Conservation (phyloP, 345 rosid genomes). For the Zanthoxylum bungeanum region DNA sequence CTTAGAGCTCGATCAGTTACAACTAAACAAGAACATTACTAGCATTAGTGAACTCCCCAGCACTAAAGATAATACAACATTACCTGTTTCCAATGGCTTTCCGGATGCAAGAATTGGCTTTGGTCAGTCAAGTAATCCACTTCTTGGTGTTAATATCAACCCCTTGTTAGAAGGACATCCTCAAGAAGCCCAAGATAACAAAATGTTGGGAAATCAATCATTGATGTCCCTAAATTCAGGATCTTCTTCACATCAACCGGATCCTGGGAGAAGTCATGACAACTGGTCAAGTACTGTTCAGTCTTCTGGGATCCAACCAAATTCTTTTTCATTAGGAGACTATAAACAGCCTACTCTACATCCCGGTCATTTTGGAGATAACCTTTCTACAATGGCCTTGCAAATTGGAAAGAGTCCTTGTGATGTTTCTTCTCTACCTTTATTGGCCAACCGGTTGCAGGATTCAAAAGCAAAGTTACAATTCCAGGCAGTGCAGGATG, state of each 20-base stretch:
- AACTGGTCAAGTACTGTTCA: constrained; percentile 53
- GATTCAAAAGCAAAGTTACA: constrained; percentile 28
- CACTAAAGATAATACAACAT: constrained; percentile 22
- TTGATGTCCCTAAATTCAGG: constrained; percentile 26
- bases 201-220: constrained; percentile 28
- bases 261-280: constrained; percentile 40
- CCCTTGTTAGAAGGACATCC: constrained; percentile 45
- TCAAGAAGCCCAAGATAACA: constrained; percentile 25
- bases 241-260: constrained; percentile 33
- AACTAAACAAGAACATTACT: constrained; percentile 38
- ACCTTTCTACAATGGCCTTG: constrained; percentile 38
- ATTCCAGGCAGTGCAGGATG: constrained; percentile 25
- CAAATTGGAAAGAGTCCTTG: constrained; percentile 34
- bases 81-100: constrained; percentile 34
- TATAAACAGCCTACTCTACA: constrained; percentile 29
- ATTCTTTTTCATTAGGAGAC: constrained; percentile 20
- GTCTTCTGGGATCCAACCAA: constrained; percentile 34
- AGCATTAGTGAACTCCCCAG: constrained; percentile 31
- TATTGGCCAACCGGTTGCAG: constrained; percentile 25
- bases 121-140: constrained; percentile 41
- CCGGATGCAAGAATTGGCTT: constrained; percentile 22
- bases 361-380: constrained; percentile 30
- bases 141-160: constrained; percentile 37
- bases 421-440: constrained; percentile 34
- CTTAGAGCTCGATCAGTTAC: constrained; percentile 60